A percentile compares a stretch with the other conserved stretches of the same genome.
Evolutionary conservation across 192 early-diverging fungal species (phyloP).

Genomic region (Pecoramyces ruminantium): DNA sequence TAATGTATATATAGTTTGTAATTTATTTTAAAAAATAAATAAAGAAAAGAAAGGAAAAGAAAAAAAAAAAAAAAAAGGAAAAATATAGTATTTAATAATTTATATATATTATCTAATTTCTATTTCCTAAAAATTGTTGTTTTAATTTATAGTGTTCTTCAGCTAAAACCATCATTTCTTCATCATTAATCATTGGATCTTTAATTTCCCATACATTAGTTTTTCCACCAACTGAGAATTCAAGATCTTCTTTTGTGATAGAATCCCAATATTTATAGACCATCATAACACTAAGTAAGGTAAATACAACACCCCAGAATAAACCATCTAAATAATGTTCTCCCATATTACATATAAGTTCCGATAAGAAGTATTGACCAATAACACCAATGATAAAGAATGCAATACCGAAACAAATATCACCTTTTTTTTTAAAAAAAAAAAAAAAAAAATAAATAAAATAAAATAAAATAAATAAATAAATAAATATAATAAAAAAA

Average conservation of each 20-base stretch:
- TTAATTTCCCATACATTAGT: slow-evolving; percentile 68
- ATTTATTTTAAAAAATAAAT: too few species aligned
- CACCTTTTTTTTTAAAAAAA: slow-evolving; percentile 23
- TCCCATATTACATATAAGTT: slow-evolving; percentile 64
- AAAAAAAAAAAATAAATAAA: too few species aligned
- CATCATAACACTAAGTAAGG: slow-evolving; percentile 91
- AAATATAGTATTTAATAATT: too few species aligned
- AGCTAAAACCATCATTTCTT: slow-evolving; percentile 3
- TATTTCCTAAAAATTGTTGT: neutral
- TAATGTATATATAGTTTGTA: too few species aligned
- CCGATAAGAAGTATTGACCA: slow-evolving; percentile 62
- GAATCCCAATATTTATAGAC: too few species aligned
- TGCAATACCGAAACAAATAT: slow-evolving; percentile 71
- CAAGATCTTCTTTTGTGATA: too few species aligned
- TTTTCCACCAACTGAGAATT: slow-evolving; percentile 76
- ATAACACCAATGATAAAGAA: slow-evolving; percentile 81
- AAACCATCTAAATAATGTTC: slow-evolving; percentile 95
- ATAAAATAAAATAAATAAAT: too few species aligned
- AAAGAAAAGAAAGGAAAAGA: too few species aligned
- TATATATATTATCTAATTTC: too few species aligned
- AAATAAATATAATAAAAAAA: too few species aligned
- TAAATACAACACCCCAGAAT: slow-evolving; percentile 86
- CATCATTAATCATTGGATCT: slow-evolving; percentile 3
- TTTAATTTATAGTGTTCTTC: slow-evolving; percentile 1
- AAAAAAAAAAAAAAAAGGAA: too few species aligned